Evolutionary conservation across 2,329 filamentous ascomycete species (phyloP).

Genomic region (Cercospora nicotianae): DNA sequence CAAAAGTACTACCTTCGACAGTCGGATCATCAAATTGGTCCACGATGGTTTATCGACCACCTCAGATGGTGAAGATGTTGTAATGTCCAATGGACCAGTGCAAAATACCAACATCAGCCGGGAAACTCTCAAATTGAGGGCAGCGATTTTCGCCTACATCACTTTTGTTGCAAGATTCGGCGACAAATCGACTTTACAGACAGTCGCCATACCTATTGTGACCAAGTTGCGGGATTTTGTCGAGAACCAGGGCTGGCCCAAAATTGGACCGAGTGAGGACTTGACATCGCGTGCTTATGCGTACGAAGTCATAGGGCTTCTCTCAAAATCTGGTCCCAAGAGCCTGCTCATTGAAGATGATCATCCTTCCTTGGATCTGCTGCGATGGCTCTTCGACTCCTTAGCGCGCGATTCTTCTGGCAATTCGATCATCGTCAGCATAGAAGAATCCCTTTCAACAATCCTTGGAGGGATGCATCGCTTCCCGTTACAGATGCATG

Average conservation of each 20-base stretch:
- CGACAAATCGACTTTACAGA: constrained; percentile 58
- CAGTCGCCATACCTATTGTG: constrained; percentile 69
- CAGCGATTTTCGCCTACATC: constrained; percentile 80
- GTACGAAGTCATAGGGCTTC: constrained; percentile 85
- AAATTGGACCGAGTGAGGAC: constrained; percentile 56
- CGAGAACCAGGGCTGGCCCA: constrained; percentile 79
- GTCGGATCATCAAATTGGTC: constrained; percentile 68
- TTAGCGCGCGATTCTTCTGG: constrained; percentile 75
- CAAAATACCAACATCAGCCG: constrained; percentile 57
- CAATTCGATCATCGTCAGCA: constrained; percentile 75
- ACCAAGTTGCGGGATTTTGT: constrained; percentile 71
- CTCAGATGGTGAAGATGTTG: constrained; percentile 34
- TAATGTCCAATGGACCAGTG: constrained; percentile 34
- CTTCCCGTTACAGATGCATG: constrained; percentile 45
- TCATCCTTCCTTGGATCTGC: constrained; percentile 53
- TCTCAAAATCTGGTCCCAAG: constrained; percentile 66
- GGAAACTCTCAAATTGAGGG: constrained; percentile 76
- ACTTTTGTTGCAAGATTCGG: constrained; percentile 82
- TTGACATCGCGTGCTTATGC: constrained; percentile 72
- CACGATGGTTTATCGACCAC: constrained; percentile 60
- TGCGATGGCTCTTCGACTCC: constrained; percentile 79
- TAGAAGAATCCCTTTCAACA: constrained; percentile 83
- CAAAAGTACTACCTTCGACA: constrained; percentile 67
- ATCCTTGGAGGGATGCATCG: constrained; percentile 61
- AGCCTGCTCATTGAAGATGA: constrained; percentile 53